Conservation (phyloP, 1,284 basidiomycete genomes). For the Leccinum fallax region DNA sequence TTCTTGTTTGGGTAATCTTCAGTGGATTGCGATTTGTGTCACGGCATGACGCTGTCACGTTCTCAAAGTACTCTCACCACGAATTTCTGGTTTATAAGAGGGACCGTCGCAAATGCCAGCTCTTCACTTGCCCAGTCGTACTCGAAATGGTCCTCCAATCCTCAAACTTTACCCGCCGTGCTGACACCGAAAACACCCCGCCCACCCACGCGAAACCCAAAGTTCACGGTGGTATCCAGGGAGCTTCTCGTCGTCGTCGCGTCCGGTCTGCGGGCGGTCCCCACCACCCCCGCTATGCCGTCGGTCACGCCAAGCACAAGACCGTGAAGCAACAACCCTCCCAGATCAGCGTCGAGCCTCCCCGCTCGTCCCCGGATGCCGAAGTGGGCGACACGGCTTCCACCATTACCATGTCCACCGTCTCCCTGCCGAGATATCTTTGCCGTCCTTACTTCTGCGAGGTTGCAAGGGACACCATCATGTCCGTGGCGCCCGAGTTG, state of each 20-base stretch:
- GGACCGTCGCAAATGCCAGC: not conserved
- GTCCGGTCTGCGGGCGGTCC: conserved; percentile 24
- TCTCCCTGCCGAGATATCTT: conserved; percentile 28
- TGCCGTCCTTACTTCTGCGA: conserved; percentile 22
- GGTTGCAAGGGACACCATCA: conserved; percentile 19
- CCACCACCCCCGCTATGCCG: conserved; percentile 26
- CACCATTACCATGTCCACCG: conserved; percentile 6
- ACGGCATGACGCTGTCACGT: conserved; percentile 29
- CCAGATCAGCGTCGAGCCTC: conserved; percentile 15
- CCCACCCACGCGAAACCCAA: conserved; percentile 21
- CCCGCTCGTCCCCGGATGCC: conserved; percentile 9
- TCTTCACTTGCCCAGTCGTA: not conserved
- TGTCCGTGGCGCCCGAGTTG: conserved; percentile 29
- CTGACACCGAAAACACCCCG: conserved; percentile 31
- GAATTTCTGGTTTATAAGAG: conserved; percentile 27
- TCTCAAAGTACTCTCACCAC: conserved; percentile 11
- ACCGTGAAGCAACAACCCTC: conserved; percentile 3
- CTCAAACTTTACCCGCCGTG: conserved; percentile 7
- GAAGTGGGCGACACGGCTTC: conserved; percentile 8
- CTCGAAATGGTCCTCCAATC: conserved; percentile 19
- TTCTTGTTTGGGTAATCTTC: conserved; percentile 26
- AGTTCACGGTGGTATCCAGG: conserved; percentile 33
- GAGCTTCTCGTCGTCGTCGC: conserved; percentile 34
- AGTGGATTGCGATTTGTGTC: conserved; percentile 36
- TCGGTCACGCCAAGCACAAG: conserved; percentile 31